Evolutionary conservation across 2,329 filamentous ascomycete genomes (phyloP).

Genomic region (Pseudohalonectria lignicola): DNA sequence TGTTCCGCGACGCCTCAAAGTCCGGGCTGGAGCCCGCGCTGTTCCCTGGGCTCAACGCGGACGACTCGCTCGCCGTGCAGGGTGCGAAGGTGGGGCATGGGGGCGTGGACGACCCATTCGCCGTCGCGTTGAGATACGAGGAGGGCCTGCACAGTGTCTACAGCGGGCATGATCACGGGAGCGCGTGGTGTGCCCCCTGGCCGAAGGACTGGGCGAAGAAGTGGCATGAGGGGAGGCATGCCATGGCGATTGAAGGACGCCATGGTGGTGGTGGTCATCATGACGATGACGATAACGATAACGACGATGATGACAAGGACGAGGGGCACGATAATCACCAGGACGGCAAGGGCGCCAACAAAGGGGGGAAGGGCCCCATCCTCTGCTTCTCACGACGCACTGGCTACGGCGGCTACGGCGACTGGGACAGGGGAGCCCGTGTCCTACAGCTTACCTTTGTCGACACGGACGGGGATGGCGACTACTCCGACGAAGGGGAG

Average conservation of each 20-base stretch:
- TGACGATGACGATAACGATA: conserved; percentile 15
- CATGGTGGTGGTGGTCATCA: too few relatives aligned
- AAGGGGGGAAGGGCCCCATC: conserved; percentile 2
- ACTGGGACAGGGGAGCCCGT: conserved; percentile 7
- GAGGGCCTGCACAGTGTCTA: conserved; percentile 35
- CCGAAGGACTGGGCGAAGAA: conserved; percentile 4
- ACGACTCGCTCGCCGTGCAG: conserved; percentile 14
- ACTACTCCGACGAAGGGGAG: background rate
- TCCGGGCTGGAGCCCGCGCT: conserved; percentile 16
- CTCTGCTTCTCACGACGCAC: conserved; percentile 32
- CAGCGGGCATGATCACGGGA: conserved; percentile 45
- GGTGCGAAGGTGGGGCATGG: conserved; percentile 21
- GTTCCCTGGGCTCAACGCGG: conserved; percentile 19
- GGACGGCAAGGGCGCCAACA: background rate
- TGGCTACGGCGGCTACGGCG: conserved; percentile 8
- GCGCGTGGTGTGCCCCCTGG: conserved; percentile 30
- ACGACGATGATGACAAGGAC: conserved; percentile 17
- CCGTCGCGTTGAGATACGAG: too few relatives aligned
- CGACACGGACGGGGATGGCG: conserved; percentile 1
- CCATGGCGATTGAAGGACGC: too few relatives aligned
- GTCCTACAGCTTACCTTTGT: conserved; percentile 9
- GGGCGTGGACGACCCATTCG: too few relatives aligned
- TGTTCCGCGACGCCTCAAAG: conserved; percentile 26
- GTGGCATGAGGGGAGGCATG: too few relatives aligned
- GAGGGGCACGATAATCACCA: background rate